Evolutionary conservation across 345 rosid genomes (phyloP).

Genomic region (Rhizophora apiculata): DNA sequence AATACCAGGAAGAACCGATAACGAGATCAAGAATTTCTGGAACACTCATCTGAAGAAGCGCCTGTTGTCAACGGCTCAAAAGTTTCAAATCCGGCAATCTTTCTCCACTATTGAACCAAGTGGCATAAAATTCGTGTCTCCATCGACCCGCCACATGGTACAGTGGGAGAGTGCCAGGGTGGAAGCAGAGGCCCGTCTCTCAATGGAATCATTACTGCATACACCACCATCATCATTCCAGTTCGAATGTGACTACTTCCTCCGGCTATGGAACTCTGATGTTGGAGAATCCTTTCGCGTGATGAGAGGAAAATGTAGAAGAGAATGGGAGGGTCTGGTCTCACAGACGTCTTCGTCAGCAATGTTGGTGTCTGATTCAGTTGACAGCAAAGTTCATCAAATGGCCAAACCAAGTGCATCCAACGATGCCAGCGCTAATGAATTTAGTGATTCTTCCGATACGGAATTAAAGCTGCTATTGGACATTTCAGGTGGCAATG

Average conservation of each 20-base stretch:
- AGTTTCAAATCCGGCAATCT: conserved; percentile 3
- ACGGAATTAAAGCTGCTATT: conserved; percentile 26
- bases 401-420: conserved; percentile 6
- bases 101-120: conserved; percentile 8
- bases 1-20: conserved; percentile 42
- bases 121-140: conserved; percentile 11
- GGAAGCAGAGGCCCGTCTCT: conserved; percentile 32
- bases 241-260: conserved; percentile 22
- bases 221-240: conserved; percentile 13
- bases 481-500: conserved; percentile 21
- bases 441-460: conserved; percentile 27
- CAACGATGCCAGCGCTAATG: conserved; percentile 19
- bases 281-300: conserved; percentile 33
- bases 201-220: conserved; percentile 17
- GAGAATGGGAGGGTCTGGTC: conserved; percentile 11
- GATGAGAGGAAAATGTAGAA: conserved; percentile 12
- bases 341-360: conserved; percentile 2
- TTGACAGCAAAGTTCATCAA: conserved; percentile 3
- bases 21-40: conserved; percentile 44
- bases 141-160: conserved; percentile 18
- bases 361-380: conserved; percentile 18
- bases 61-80: background rate
- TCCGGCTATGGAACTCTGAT: conserved; percentile 33
- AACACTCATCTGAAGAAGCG: conserved; percentile 36
- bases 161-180: conserved; percentile 29